These are phyloP conservation scores for Gautieria morchelliformis DNA, from an alignment of 768 basidiomycete genomes.

Conservation along the genomic window DNA sequence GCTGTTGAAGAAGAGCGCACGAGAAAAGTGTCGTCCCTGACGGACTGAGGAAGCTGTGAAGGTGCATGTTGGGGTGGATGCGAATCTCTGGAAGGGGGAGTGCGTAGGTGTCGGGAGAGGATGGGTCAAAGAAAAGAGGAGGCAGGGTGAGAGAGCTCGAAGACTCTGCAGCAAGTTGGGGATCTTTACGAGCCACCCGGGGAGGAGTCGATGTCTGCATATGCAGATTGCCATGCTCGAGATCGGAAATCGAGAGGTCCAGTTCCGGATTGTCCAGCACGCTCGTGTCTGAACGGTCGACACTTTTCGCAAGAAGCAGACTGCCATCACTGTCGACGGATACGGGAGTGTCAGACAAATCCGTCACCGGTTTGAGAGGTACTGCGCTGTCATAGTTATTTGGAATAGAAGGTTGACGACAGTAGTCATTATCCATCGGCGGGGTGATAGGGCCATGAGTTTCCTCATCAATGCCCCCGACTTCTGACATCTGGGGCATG, in stretches of 20 bases:
- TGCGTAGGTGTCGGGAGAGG: neutral
- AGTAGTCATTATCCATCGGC: neutral
- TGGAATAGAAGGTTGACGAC: neutral
- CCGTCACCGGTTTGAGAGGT: neutral
- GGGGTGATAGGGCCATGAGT: slow-evolving; percentile 17
- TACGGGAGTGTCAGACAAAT: neutral
- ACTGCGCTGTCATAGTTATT: neutral
- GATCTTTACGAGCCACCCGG: neutral
- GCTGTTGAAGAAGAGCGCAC: neutral
- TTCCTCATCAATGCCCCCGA: slow-evolving; percentile 23
- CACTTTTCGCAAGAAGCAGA: neutral
- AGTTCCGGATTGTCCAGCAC: neutral
- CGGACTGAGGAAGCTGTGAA: neutral
- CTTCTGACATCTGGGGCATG: slow-evolving; percentile 13
- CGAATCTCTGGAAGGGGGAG: neutral
- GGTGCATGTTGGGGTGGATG: neutral
- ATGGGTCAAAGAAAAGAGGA: slow-evolving; percentile 1
- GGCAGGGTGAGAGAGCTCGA: slow-evolving; percentile 2
- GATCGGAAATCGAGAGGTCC: neutral
- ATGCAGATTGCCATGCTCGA: neutral
- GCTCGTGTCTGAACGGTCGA: neutral
- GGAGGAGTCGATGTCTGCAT: slow-evolving; percentile 5
- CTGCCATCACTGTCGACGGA: neutral
- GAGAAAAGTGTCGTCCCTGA: neutral
- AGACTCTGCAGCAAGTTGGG: neutral